These are phyloP conservation scores for Yamadazyma dendronema DNA, from an alignment of 1,139 yeast genomes.

Conservation along the genomic window DNA sequence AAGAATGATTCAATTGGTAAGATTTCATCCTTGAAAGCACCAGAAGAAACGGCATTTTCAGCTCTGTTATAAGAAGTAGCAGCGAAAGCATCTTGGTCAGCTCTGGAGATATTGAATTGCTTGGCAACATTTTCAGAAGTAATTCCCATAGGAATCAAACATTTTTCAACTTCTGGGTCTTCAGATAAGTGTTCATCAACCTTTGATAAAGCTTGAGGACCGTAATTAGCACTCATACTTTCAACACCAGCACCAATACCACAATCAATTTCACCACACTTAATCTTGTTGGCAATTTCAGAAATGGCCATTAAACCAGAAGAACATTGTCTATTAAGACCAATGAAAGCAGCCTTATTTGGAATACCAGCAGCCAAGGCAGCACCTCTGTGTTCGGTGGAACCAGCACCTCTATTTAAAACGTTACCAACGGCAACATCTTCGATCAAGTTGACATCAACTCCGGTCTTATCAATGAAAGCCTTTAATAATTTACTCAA, in stretches of 20 bases:
- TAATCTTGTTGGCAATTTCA: constrained; percentile 85
- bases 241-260: constrained; percentile 94
- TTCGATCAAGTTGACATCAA: constrained; percentile 66
- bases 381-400: constrained; percentile 87
- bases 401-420: constrained; percentile 87
- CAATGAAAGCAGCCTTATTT: constrained; percentile 67
- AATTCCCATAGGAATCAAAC: constrained; percentile 79
- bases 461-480: constrained; percentile 57
- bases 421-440: constrained; percentile 90
- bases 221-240: constrained; percentile 85
- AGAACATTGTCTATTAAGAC: constrained; percentile 91
- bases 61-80: constrained; percentile 85
- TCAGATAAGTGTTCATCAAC: constrained; percentile 50
- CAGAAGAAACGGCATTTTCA: constrained; percentile 64
- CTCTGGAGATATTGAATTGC: constrained; percentile 62
- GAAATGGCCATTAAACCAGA: constrained; percentile 90
- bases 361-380: constrained; percentile 50
- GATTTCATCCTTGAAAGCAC: constrained; percentile 81
- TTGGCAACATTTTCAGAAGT: constrained; percentile 38
- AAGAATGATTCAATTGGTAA: constrained; percentile 65
- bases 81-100: constrained; percentile 82
- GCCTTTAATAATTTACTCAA: constrained; percentile 62
- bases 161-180: constrained; percentile 29
- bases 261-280: constrained; percentile 81
- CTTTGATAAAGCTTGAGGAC: constrained; percentile 65